Conservation (phyloP, 2,329 filamentous ascomycete genomes). For the Diaporthe sp. region DNA sequence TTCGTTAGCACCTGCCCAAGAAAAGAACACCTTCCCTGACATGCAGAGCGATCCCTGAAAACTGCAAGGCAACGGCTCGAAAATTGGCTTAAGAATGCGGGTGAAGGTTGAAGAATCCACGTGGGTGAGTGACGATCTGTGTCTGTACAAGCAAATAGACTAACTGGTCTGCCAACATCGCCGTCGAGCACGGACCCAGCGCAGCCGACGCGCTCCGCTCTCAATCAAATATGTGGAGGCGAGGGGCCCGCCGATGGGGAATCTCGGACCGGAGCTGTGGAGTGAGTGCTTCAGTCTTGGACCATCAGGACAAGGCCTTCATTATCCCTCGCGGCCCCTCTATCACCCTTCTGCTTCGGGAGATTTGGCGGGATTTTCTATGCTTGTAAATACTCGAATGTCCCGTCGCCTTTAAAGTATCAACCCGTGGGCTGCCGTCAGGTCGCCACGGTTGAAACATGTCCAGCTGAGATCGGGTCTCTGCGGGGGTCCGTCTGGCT, state of each 20-base stretch:
- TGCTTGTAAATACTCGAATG: background rate
- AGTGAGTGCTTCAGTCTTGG: background rate
- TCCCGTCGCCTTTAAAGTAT: background rate
- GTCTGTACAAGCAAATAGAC: background rate
- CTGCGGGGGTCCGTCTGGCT: background rate
- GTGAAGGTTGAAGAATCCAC: slow-evolving; percentile 10
- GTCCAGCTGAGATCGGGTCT: slow-evolving; percentile 6
- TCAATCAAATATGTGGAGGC: slow-evolving; percentile 13
- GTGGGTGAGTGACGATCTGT: background rate
- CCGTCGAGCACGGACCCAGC: background rate
- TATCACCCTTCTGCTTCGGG: background rate
- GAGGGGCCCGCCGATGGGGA: slow-evolving; percentile 6
- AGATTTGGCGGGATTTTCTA: background rate
- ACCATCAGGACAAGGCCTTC: background rate
- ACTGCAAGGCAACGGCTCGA: background rate
- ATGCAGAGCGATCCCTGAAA: background rate
- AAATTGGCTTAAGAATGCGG: background rate
- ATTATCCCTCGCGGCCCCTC: background rate
- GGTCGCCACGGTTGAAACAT: background rate
- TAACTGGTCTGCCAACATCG: slow-evolving; percentile 11
- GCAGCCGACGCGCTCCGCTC: background rate
- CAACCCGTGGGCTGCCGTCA: background rate
- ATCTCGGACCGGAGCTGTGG: slow-evolving; percentile 13
- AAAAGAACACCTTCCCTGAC: background rate
- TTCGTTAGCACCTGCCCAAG: background rate